Base-by-base conservation (phyloP, 768 basidiomycete species). In the Tylopilus sp. region DNA sequence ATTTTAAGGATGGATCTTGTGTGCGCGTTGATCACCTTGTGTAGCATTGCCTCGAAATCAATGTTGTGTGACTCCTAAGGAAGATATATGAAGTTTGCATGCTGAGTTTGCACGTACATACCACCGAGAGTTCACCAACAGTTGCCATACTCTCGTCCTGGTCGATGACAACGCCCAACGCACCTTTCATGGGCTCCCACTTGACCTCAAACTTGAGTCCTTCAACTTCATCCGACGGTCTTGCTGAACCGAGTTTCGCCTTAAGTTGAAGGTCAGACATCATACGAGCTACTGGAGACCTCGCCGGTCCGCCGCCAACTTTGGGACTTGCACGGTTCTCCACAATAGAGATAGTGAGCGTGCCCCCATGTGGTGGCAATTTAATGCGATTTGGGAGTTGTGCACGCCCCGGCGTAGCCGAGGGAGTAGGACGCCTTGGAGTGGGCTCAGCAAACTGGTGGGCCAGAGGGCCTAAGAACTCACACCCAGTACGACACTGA, bases 401-500 rank as follows among this genome's bases (percentile, higher is more conserved):
- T 40, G 67, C 60, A 2, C 69, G 68, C 17, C 67, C 69, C 18
- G 64, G 57, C 6, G 60, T 50, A 6, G 53, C 40, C 38, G 71
- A 62, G 12, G 70, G 57, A 43, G 71, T 65, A 40, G 74, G 70
- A 18, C 79, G 80, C 43, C 74, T 75, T 56, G 33, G 50, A 41
- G 48, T 44, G 22, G 23, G 33, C 23, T 60, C 40, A 53, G 51
- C 21, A 2, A 39, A 36, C 47, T 4, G 3, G 8, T 20, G 25
- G 8, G 40, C 13, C 43, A 44, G 38, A 41, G 52, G 31, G 13
- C 28, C 20, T 4, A 66, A 70, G 51, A 1, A 53, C 82, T 58
- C 63, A 93, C 92, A 88, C 73, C 95, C 95, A 98, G 64, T 98
- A 98, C n/a, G 81, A 82, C 22, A 85, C 77, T 6, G 74, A 78